A percentile compares a stretch with the other conserved stretches of the same genome.
phyloP scores from a whole-genome alignment of 2,329 filamentous ascomycete species.

The Cyphellophora attinorum region DNA sequence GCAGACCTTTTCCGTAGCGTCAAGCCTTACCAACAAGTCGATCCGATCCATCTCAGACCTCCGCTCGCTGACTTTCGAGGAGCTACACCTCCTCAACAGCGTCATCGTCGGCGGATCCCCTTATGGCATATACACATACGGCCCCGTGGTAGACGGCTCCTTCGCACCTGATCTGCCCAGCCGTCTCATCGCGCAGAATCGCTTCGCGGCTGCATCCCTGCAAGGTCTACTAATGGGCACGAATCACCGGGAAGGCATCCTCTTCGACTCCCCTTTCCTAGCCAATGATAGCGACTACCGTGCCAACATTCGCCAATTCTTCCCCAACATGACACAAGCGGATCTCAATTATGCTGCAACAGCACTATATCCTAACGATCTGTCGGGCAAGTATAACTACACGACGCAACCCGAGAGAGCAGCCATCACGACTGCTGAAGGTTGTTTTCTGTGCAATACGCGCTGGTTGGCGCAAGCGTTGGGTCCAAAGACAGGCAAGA shows the following conservation, averaged over 20 bases:
- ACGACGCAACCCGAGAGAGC: slow-evolving; percentile 35
- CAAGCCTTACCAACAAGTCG: slow-evolving; percentile 37
- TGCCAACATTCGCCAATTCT: no score
- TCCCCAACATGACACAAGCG: no score
- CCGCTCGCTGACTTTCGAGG: slow-evolving; percentile 28
- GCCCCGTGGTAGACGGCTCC: slow-evolving; percentile 40
- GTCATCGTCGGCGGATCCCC: slow-evolving; percentile 27
- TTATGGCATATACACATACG: slow-evolving; percentile 35
- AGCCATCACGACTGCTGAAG: slow-evolving; percentile 33
- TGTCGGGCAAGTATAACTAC: slow-evolving; percentile 36
- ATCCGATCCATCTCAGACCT: slow-evolving; percentile 36
- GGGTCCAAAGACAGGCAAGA: slow-evolving; percentile 37
- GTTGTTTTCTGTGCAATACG: slow-evolving; percentile 42
- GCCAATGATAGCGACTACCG: slow-evolving; percentile 18
- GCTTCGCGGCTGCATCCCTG: slow-evolving; percentile 35
- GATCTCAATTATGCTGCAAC: slow-evolving; percentile 35
- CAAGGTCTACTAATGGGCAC: slow-evolving; percentile 38
- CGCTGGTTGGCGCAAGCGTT: slow-evolving; percentile 42
- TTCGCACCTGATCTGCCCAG: slow-evolving; percentile 40
- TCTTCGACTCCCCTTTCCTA: slow-evolving; percentile 28
- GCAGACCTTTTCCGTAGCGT: slow-evolving; percentile 31
- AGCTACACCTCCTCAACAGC: slow-evolving; percentile 34
- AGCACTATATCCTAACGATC: slow-evolving; percentile 43
- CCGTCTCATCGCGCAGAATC: slow-evolving; percentile 29
- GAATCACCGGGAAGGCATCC: slow-evolving; percentile 32